A percentile compares a stretch with the other conserved stretches of the same genome.
These are phyloP conservation scores for Fimicolochytrium jonesii DNA, from an alignment of 192 early-diverging fungal species.

Conservation along the genomic window DNA sequence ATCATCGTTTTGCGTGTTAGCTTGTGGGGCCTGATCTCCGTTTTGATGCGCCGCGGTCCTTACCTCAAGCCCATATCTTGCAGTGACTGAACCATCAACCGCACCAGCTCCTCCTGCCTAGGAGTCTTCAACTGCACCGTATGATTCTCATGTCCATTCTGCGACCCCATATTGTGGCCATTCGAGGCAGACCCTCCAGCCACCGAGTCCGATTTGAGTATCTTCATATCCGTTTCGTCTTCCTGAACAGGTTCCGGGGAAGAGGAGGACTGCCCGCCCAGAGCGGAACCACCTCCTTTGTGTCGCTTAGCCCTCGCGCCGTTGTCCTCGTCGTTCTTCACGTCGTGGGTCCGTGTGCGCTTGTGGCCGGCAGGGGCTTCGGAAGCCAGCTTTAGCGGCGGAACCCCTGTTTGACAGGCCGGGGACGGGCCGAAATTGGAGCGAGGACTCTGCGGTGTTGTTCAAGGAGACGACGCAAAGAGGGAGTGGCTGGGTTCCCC, in stretches of 20 bases:
- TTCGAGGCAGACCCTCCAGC: too few relatives aligned
- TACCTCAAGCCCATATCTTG: constrained; percentile 76
- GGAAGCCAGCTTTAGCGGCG: constrained; percentile 14
- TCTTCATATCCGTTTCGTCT: background rate
- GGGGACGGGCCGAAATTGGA: constrained; percentile 5
- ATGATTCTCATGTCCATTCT: constrained; percentile 1
- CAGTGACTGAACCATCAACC: constrained; percentile 85
- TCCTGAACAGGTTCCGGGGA: background rate
- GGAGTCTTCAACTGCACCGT: too few relatives aligned
- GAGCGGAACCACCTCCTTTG: background rate
- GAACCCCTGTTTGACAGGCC: constrained; percentile 5
- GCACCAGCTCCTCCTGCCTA: constrained; percentile 69
- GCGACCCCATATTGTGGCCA: too few relatives aligned
- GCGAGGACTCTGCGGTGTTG: too few relatives aligned
- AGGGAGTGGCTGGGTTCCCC: too few relatives aligned
- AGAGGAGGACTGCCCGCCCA: background rate
- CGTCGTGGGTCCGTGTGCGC: constrained; percentile 10
- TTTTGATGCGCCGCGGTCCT: background rate
- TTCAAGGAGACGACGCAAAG: too few relatives aligned
- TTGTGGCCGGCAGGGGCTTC: constrained; percentile 6
- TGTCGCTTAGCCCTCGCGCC: background rate
- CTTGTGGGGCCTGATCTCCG: background rate
- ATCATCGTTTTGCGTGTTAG: background rate
- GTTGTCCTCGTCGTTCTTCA: background rate
- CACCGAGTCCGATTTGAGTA: background rate